Evolutionary conservation across 2,329 filamentous ascomycete genomes (phyloP), one percentile per base, ranked within the genome.

Genomic region (Penicillium sp.): DNA sequence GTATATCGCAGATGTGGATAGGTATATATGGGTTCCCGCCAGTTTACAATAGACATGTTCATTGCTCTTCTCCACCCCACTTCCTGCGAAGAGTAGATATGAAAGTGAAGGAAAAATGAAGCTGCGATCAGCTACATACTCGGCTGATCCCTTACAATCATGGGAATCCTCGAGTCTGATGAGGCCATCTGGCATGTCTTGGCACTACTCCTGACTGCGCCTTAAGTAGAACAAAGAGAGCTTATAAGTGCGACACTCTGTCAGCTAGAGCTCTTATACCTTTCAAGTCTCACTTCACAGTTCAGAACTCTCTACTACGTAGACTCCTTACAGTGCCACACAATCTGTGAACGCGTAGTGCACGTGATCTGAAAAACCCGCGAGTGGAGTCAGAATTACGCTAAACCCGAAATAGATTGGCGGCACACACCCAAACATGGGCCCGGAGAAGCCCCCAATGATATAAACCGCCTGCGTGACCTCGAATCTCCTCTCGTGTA

Each of bases 401-500:
- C 67, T 64, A 69, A 40, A 13, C 64, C 58, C 2, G 2, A 57
- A 42, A 0, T 9, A 44, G 56, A 4, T 57, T 69, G 69, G 67
- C 44, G 57, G 39, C 22, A n/a, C 57, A 54, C 57, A 59, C 55
- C 63, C 60, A 66, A 68, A 65, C 67, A 69, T 68, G 65, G 67
- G 59, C 61, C 59, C 62, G 61, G 61, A 62, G 59, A 62, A 57
- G 57, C 58, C 59, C 64, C 67, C 67, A 68, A 71, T 71, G 68
- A 71, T 72, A 71, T 71, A 72, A 71, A 71, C 69, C 68, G 63
- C 62, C 66, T 65, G 65, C 68, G 67, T 69, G 66, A 70, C 69
- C 67, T 70, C 68, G 69, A 69, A 52, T 50, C 56, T 58, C 42
- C 54, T 57, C 52, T 59, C 54, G 52, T 57, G 50, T 57, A 53